Evolutionary conservation across 768 basidiomycete genomes (phyloP), one percentile per base, ranked within the genome.

Genomic region (Psilocybe cyanescens): DNA sequence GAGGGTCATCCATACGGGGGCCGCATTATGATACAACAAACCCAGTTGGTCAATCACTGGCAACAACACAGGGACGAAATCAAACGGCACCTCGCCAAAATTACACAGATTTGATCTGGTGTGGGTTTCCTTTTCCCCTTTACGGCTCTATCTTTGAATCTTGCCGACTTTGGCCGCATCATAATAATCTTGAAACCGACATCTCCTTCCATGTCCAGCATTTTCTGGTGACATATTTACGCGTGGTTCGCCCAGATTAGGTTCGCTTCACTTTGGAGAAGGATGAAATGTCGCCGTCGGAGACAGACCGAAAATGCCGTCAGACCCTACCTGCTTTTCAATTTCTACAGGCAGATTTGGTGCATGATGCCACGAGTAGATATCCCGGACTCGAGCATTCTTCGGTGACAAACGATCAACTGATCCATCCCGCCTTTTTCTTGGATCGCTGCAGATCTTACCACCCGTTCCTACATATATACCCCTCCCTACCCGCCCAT

Each of bases 161-260:
- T 77, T 78, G 78, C 79, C 81, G 81, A 80, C 74, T 75, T 72
- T 74, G 75, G 73, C 72, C 69, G 65, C 67, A 65, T 67, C 70
- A 56, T 59, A 60, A 59, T 50, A 57, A 44, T 30, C 44, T 56
- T 57, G 47, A 54, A 57, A 57, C 50, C 62, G 59, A 61, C 62
- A 59, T 65, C 68, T 53, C 59, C 64, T 76, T 70, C 76, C 77
- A 71, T 74, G 78, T 81, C 64, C 69, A 75, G 77, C 64, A 49
- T 51, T 64, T 63, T 71, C 69, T 75, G 72, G 66, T 72, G 73
- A 77, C 74, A 75, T 76, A 74, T 67, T 75, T 75, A 76, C 77
- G 75, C 78, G 74, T 81, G 78, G 77, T 78, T 74, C 73, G 68
- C 58, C 79, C 74, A 72, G 63, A 75, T 77, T 73, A 67, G 79